Conservation (phyloP, 306 rosid genomes). For the Carpinus viminea region DNA sequence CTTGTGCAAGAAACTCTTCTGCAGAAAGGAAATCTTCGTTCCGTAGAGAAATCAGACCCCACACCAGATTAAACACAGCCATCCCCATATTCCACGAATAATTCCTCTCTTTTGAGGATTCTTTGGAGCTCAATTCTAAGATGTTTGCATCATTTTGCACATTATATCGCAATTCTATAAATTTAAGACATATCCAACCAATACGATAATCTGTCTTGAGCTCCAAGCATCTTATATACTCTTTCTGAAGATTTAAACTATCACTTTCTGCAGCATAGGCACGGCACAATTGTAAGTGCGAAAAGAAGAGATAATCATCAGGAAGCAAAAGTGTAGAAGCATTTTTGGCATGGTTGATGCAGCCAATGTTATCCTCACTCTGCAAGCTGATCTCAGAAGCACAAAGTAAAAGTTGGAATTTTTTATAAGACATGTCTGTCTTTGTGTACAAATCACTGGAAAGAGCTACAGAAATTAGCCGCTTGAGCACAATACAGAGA, state of each 20-base stretch:
- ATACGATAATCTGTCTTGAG: slow-evolving; percentile 65
- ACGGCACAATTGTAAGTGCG: slow-evolving; percentile 78
- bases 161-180: slow-evolving; percentile 53
- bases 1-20: slow-evolving; percentile 64
- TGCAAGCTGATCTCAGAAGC: slow-evolving; percentile 90
- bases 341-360: slow-evolving; percentile 62
- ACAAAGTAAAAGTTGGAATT: slow-evolving; percentile 83
- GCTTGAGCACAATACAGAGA: slow-evolving; percentile 58
- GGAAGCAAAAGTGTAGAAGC: slow-evolving; percentile 72
- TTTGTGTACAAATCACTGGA: slow-evolving; percentile 47
- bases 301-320: slow-evolving; percentile 60
- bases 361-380: slow-evolving; percentile 50
- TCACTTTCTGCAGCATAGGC: slow-evolving; percentile 65
- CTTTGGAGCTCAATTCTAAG: slow-evolving; percentile 52
- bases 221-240: slow-evolving; percentile 67
- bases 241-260: slow-evolving; percentile 49
- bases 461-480: slow-evolving; percentile 60
- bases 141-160: slow-evolving; percentile 44
- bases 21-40: slow-evolving; percentile 66
- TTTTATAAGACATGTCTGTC: slow-evolving; percentile 41
- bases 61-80: slow-evolving; percentile 60
- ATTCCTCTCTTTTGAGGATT: slow-evolving; percentile 43
- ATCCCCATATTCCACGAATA: slow-evolving; percentile 51
- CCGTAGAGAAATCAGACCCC: slow-evolving; percentile 55
- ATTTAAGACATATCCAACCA: slow-evolving; percentile 89